Conservation (phyloP, 2,329 filamentous ascomycete genomes). For the Metarhizium brunneum region DNA sequence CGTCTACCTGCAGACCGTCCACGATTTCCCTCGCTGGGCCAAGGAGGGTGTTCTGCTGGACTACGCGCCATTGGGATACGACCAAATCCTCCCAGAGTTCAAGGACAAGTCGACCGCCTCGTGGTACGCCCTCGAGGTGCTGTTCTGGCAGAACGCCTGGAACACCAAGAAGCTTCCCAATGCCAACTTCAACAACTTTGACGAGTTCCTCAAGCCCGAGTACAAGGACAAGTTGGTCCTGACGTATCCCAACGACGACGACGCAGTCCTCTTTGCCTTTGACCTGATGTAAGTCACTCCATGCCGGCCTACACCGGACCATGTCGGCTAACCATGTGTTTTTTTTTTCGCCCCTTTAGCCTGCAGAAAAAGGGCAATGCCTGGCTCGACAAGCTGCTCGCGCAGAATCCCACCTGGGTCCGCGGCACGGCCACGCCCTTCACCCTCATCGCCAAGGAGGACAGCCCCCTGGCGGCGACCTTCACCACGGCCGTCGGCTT, state of each 20-base stretch:
- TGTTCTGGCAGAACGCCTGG: slow-evolving; percentile 27
- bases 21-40: slow-evolving; percentile 44
- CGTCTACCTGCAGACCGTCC: slow-evolving; percentile 38
- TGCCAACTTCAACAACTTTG: slow-evolving; percentile 25
- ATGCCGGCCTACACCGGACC: too few relatives aligned
- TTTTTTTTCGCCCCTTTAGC: slow-evolving; percentile 4
- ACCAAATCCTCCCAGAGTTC: slow-evolving; percentile 30
- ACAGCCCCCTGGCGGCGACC: slow-evolving; percentile 21
- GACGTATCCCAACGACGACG: slow-evolving; percentile 50
- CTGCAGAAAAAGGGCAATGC: slow-evolving; percentile 29
- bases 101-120: slow-evolving; percentile 30
- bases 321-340: not conserved
- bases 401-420: slow-evolving; percentile 43
- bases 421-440: slow-evolving; percentile 37
- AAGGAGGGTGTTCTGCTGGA: slow-evolving; percentile 34
- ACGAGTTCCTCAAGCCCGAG: slow-evolving; percentile 35
- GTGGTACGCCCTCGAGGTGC: slow-evolving; percentile 31
- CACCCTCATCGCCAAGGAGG: slow-evolving; percentile 20
- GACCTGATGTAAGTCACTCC: slow-evolving; percentile 31
- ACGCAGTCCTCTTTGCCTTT: slow-evolving; percentile 42
- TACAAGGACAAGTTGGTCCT: slow-evolving; percentile 44
- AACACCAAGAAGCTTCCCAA: slow-evolving; percentile 26
- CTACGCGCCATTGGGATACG: slow-evolving; percentile 38
- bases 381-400: slow-evolving; percentile 38
- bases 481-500: slow-evolving; percentile 21